phyloP scores from a whole-genome alignment of 139 green algal species.

The Helicosporidium sp. region DNA sequence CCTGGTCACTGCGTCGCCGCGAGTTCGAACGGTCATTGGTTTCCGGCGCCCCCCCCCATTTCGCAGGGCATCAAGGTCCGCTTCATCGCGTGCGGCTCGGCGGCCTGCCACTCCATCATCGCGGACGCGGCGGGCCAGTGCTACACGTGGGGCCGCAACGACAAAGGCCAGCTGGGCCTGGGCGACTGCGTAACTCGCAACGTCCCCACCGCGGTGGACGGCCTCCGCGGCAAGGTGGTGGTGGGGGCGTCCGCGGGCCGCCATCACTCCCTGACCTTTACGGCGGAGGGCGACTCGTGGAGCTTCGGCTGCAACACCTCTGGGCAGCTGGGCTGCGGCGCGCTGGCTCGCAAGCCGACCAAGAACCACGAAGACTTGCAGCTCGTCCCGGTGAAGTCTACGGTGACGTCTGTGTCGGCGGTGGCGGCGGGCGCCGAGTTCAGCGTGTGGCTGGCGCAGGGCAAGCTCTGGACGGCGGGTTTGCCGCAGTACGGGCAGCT shows the following conservation, averaged over 20 bases:
- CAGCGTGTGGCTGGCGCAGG: conserved; percentile 52
- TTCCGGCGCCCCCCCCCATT: too few species aligned
- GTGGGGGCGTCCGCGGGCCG: conserved; percentile 28
- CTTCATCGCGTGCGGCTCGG: conserved; percentile 43
- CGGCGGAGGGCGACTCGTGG: conserved; percentile 40
- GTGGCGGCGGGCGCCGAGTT: conserved; percentile 75
- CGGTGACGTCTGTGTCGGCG: conserved; percentile 6
- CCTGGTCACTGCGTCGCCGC: background rate
- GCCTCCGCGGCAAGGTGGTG: conserved; percentile 18
- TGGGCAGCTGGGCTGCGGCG: conserved; percentile 55
- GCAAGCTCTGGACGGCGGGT: conserved; percentile 14
- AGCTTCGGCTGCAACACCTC: conserved; percentile 61
- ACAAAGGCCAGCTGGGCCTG: conserved; percentile 75
- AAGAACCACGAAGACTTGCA: conserved; percentile 18
- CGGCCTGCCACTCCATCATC: conserved; percentile 58
- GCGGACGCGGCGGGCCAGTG: conserved; percentile 38
- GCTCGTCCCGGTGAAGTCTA: conserved; percentile 28
- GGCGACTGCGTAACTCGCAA: conserved; percentile 59
- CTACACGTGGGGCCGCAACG: conserved; percentile 80
- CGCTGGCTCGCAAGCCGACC: conserved; percentile 28
- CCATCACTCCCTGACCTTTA: conserved; percentile 53
- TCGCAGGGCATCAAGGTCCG: conserved; percentile 46
- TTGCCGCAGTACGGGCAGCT: conserved; percentile 63
- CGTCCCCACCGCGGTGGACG: conserved; percentile 37
- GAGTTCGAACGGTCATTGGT: too few species aligned